Evolutionary conservation across 495 filamentous ascomycete genomes (phyloP).

Genomic region (Aspergillus baeticus): DNA sequence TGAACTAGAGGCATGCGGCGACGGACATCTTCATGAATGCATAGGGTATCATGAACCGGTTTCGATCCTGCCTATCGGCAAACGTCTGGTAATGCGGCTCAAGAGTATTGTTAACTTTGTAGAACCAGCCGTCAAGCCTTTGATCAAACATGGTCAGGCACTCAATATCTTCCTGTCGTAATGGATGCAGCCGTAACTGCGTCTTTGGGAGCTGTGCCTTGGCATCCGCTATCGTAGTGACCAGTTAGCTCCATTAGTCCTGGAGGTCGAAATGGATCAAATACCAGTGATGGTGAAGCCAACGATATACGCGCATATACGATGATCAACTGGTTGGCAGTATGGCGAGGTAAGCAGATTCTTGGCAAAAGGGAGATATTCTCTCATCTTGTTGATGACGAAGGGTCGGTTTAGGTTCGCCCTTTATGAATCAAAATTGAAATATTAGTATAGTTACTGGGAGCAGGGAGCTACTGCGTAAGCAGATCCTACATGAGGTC

Average conservation of each 20-base stretch:
- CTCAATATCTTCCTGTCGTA: background rate
- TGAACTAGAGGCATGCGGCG: background rate
- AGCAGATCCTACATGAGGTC: background rate
- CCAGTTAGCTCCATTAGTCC: background rate
- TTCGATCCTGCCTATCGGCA: conserved; percentile 1
- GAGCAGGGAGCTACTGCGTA: background rate
- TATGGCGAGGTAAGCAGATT: background rate
- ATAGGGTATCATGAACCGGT: conserved; percentile 4
- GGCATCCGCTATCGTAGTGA: background rate
- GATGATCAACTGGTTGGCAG: conserved; percentile 1
- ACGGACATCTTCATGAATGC: conserved; percentile 1
- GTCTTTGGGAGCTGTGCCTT: background rate
- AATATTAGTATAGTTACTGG: too few species aligned
- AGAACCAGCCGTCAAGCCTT: conserved; percentile 2
- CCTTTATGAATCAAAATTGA: background rate
- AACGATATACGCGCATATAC: background rate
- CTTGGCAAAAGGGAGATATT: background rate
- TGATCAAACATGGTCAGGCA: background rate
- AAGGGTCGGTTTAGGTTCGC: background rate
- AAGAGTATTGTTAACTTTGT: conserved; percentile 1
- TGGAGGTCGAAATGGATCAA: background rate
- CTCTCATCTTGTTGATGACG: background rate
- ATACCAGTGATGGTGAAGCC: conserved; percentile 5
- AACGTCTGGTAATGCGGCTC: conserved; percentile 1
- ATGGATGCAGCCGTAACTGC: background rate